Conservation (phyloP, 768 basidiomycete species). For the Collybia nuda region DNA sequence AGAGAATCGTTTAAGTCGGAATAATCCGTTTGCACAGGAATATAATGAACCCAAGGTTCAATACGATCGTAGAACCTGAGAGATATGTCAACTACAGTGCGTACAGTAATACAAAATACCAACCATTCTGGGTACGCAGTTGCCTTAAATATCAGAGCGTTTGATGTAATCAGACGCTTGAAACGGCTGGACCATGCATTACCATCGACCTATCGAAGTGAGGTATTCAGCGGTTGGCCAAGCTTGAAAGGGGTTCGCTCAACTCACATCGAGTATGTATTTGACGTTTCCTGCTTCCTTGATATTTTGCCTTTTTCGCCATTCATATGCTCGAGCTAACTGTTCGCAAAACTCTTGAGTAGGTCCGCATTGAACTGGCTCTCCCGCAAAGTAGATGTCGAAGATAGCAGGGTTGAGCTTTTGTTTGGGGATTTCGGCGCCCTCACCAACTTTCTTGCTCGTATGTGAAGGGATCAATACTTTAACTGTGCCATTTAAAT, state of each 20-base stretch:
- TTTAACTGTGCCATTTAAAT: conserved; percentile 25
- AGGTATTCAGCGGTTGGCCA: background rate
- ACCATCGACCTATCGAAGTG: conserved; percentile 38
- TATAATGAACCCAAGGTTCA: conserved; percentile 64
- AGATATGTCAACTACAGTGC: background rate
- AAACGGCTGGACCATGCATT: conserved; percentile 61
- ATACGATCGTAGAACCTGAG: conserved; percentile 21
- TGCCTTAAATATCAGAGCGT: conserved; percentile 57
- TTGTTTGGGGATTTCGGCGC: conserved; percentile 21
- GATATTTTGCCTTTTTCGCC: conserved; percentile 33
- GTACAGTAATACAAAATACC: background rate
- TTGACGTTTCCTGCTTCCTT: conserved; percentile 47
- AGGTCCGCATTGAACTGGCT: conserved; percentile 34
- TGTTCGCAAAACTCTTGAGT: conserved; percentile 31
- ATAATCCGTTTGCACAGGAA: conserved; percentile 57
- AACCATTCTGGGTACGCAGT: conserved; percentile 67
- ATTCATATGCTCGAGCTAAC: conserved; percentile 43
- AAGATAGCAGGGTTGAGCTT: conserved; percentile 44
- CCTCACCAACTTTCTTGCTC: conserved; percentile 26
- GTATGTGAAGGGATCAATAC: conserved; percentile 25
- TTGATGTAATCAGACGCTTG: conserved; percentile 53
- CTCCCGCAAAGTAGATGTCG: conserved; percentile 51
- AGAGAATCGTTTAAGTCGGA: conserved; percentile 63
- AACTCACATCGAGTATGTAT: conserved; percentile 45
- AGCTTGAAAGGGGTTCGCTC: background rate